These are phyloP conservation scores for Candida insectalens DNA, from an alignment of 805 yeast species.

Conservation along the genomic window DNA sequence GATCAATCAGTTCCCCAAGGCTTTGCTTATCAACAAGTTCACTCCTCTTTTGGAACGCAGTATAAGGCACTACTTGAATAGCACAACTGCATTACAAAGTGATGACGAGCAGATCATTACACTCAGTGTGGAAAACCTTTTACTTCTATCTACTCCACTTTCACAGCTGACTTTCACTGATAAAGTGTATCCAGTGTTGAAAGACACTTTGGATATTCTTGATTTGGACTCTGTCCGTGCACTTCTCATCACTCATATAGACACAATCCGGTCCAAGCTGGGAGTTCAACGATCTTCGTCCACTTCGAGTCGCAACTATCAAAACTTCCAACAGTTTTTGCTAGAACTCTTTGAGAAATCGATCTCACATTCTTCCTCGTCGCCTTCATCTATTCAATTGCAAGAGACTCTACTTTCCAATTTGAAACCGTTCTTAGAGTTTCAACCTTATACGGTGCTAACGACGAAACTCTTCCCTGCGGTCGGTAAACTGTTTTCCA, in stretches of 20 bases:
- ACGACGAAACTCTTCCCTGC: constrained; percentile 71
- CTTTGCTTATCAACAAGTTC: constrained; percentile 55
- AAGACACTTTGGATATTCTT: constrained; percentile 15
- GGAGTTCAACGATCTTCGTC: constrained; percentile 16
- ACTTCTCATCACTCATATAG: constrained; percentile 21
- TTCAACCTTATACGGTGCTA: constrained; percentile 39
- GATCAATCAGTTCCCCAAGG: constrained; percentile 49
- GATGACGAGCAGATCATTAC: constrained; percentile 31
- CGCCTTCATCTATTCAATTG: constrained; percentile 15
- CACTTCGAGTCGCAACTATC: constrained; percentile 12
- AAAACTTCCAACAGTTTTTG: constrained; percentile 21
- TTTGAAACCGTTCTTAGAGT: constrained; percentile 22
- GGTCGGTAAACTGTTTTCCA: constrained; percentile 62
- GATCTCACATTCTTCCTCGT: constrained; percentile 8
- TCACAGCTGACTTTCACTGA: constrained; percentile 77
- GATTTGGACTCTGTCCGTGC: constrained; percentile 22
- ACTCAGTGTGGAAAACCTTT: constrained; percentile 41
- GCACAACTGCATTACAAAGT: constrained; percentile 11
- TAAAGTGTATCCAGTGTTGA: constrained; percentile 41
- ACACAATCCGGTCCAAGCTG: constrained; percentile 18
- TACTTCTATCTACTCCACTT: constrained; percentile 53
- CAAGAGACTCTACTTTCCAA: constrained; percentile 25
- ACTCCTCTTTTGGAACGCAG: constrained; percentile 57
- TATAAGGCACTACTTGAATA: constrained; percentile 19
- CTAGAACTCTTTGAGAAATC: constrained; percentile 25